Evolutionary conservation across 2,329 filamentous ascomycete species (phyloP), one percentile per base, ranked within the genome.

Genomic region (Zasmidium cellare): DNA sequence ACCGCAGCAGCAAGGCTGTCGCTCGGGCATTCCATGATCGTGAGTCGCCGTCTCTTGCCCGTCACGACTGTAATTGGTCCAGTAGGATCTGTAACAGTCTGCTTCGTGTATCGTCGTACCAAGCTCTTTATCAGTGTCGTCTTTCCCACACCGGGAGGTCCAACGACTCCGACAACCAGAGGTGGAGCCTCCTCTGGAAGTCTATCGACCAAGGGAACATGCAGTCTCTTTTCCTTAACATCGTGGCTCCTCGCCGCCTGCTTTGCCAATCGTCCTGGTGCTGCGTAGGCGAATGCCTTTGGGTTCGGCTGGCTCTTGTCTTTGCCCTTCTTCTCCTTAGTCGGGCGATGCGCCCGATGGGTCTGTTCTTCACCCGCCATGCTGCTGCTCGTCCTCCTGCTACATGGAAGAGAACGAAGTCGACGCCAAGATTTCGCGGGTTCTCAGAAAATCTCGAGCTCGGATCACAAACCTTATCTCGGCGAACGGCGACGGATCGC

Each of bases 1-100:
- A 99, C 92, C 91, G 97, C 97, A 65, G 90, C 89, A 62, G 96
- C 92, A 54, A 99, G 84, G 67, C 94, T 92, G 72, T 97, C 84
- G 61, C 84, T 93, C n/a, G 96, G 92, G 71, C 91, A 96, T 84
- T 99, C 94, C 71, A 99, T 79, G 73, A 99, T 97, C 0, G 94
- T 99, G 50, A 99, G 83, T 38, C 94, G 87, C 73, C 96, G 88
- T 70, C 93, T 90, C 79, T 97, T 99, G 58, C 92, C 96, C 0
- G 94, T 97, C 48, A 99, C 92, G 51, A 99, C 89, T 1, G 96
- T 99, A 59, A 99, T 87, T 3, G 94, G 94, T 0, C 94, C 94
- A 67, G 90, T 88, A 0, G 94, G 94, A 28, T 93, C 87, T 25
- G 91, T 88, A 44, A 99, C 84, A 0, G 91, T 93, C 74, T 99